A percentile compares a stretch with the other conserved stretches of the same genome.
Conservation (phyloP, 139 green algal genomes). For the Gonium pectorale region DNA sequence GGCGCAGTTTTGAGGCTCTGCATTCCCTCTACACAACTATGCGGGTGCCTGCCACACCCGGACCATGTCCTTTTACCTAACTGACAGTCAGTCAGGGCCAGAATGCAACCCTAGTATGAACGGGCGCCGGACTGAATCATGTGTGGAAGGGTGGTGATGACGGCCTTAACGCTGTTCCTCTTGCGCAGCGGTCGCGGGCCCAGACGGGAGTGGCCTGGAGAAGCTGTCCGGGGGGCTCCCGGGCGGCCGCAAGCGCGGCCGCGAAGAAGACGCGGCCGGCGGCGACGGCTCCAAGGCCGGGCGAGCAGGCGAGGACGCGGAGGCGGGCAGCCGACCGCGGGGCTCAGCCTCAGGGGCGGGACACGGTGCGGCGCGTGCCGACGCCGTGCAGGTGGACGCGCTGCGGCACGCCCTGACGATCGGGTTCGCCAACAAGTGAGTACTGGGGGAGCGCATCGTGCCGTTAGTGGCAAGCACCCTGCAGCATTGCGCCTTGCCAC, state of each 20-base stretch:
- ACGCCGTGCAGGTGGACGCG: slow-evolving; percentile 6
- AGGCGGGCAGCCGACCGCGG: neutral
- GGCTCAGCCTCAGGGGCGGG: neutral
- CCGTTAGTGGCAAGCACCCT: too few relatives aligned
- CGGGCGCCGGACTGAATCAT: too few relatives aligned
- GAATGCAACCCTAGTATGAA: too few relatives aligned
- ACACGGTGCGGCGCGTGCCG: neutral
- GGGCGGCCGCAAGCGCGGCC: neutral
- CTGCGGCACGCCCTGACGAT: slow-evolving; percentile 77
- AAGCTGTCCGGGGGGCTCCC: neutral
- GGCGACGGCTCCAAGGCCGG: neutral
- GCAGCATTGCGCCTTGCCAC: too few relatives aligned
- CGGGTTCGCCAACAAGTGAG: slow-evolving; percentile 85
- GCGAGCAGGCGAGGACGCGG: neutral
- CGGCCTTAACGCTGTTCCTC: too few relatives aligned
- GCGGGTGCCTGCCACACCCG: too few relatives aligned
- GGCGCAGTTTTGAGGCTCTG: too few relatives aligned
- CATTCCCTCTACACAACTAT: too few relatives aligned
- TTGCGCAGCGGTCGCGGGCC: slow-evolving; percentile 6
- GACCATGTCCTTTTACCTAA: too few relatives aligned
- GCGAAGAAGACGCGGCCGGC: neutral
- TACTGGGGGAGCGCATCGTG: neutral
- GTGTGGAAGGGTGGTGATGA: too few relatives aligned
- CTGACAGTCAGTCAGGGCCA: too few relatives aligned
- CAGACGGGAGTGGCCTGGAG: slow-evolving; percentile 50